Evolutionary conservation across 225 moss, liverwort and hornwort genomes (phyloP), one percentile per base, ranked within the genome.

Genomic region (Polytrichum commune): DNA sequence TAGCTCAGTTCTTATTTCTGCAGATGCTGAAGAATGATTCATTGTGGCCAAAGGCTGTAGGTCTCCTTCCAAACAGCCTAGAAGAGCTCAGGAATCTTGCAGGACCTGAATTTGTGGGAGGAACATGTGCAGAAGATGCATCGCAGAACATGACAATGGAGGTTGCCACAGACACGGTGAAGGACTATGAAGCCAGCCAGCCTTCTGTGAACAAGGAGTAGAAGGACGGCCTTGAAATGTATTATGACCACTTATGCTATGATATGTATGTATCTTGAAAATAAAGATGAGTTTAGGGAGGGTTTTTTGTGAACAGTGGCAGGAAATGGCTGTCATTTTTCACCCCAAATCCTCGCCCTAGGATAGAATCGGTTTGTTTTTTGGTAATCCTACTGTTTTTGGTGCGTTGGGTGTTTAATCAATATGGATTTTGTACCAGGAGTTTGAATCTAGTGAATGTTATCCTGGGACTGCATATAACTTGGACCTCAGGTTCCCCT

Each of bases 21-120:
- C 79, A 88, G 88, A 88, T 88, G 88, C 68, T 88, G 69, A 88
- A 88, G 73, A 76, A 88, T 4, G 88, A 88, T 54, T 82, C 88
- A 1, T 55, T 88, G 57, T 88, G 88, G 88, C 88, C 88, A 0
- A 88, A 88, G 71, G 88, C 88, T 30, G 75, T 88, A 7, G 77
- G 30, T 30, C 30, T 30, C 6, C 6, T 82, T 19, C 71, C 77
- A 29, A 79, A 73, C 71, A 84, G 84, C 54, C 35, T 88, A 20
- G 75, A 84, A 67, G 88, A 88, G 73, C 75, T 88, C 2, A 73
- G 84, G 27, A 84, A 88, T 56, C 77, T 82, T 28, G 82, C 88
- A 3, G 88, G 88, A 33, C 88, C 79, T n/a, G 88, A 88, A 20
- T 79, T 88, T 46, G 27, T 68, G 20, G 79, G 66, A 25, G 72